phyloP scores from a whole-genome alignment of 139 green algal species.

The Chlamydomonas applanata region DNA sequence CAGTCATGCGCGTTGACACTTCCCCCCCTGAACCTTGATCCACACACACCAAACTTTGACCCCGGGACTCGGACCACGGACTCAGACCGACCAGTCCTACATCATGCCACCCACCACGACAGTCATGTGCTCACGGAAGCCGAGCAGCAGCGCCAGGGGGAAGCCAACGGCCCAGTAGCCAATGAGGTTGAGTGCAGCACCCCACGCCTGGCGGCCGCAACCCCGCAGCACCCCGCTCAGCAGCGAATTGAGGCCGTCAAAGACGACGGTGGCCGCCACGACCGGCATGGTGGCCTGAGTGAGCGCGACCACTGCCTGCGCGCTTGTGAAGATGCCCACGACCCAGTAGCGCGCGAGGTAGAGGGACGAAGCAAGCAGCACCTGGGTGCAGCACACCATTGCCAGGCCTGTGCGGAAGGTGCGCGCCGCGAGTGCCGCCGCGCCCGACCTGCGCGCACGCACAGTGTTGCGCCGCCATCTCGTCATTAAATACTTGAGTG shows the following conservation, averaged over 20 bases:
- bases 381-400: not conserved
- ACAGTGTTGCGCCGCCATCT: not conserved
- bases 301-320: not conserved
- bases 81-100: too few relatives aligned
- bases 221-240: conserved; percentile 42
- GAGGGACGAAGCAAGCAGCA: not conserved
- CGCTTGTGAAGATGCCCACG: not conserved
- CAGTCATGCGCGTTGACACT: too few relatives aligned
- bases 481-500: too few relatives aligned
- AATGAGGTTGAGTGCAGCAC: conserved; percentile 43
- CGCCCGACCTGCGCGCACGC: too few relatives aligned
- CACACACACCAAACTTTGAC: too few relatives aligned
- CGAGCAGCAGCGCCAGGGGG: conserved; percentile 50
- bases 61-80: too few relatives aligned
- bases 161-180: conserved; percentile 58
- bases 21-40: too few relatives aligned
- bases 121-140: conserved; percentile 25
- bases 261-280: conserved; percentile 27
- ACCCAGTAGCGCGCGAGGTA: not conserved
- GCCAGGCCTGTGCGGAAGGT: not conserved
- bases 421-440: not conserved
- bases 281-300: conserved; percentile 24
- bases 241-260: conserved; percentile 51
- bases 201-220: conserved; percentile 39
- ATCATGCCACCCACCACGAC: conserved; percentile 7